phyloP scores from a whole-genome alignment of 2,329 filamentous ascomycete species.

The Phyllachora maydis region DNA sequence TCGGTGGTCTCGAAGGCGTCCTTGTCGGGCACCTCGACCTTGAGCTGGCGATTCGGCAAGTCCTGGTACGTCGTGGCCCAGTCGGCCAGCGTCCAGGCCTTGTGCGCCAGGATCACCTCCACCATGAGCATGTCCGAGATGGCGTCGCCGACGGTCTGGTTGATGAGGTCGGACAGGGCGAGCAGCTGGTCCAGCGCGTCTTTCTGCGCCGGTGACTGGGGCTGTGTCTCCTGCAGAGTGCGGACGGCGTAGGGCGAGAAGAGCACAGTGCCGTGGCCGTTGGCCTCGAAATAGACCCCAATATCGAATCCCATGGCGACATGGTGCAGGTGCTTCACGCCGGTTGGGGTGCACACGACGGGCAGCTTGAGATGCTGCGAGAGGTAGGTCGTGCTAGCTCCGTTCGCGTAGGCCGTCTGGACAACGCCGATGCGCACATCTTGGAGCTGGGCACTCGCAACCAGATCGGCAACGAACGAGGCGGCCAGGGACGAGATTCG shows the following conservation, averaged over 20 bases:
- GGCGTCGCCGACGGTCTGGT: constrained; percentile 93
- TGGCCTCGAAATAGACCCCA: constrained; percentile 96
- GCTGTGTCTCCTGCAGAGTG: constrained; percentile 57
- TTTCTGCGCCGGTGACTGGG: constrained; percentile 80
- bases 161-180: constrained; percentile 78
- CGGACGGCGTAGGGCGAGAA: constrained; percentile 74
- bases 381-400: constrained; percentile 81
- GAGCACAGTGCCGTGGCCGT: constrained; percentile 89
- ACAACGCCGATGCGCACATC: constrained; percentile 84
- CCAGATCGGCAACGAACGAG: constrained; percentile 79
- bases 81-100: constrained; percentile 72
- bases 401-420: constrained; percentile 96
- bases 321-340: constrained; percentile 94
- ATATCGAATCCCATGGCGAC: constrained; percentile 90
- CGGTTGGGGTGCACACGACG: constrained; percentile 82
- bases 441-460: constrained; percentile 57
- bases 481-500: constrained; percentile 89
- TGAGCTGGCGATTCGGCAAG: constrained; percentile 84
- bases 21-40: constrained; percentile 75
- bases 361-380: constrained; percentile 73
- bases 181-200: constrained; percentile 70
- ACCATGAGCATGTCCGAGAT: constrained; percentile 91
- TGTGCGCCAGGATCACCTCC: constrained; percentile 89
- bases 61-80: constrained; percentile 90
- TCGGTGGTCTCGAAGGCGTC: constrained; percentile 81